A percentile compares a stretch with the other conserved stretches of the same genome.
These are phyloP conservation scores for Nicotiana paniculata DNA, from an alignment of 257 asterid genomes.

Conservation along the genomic window DNA sequence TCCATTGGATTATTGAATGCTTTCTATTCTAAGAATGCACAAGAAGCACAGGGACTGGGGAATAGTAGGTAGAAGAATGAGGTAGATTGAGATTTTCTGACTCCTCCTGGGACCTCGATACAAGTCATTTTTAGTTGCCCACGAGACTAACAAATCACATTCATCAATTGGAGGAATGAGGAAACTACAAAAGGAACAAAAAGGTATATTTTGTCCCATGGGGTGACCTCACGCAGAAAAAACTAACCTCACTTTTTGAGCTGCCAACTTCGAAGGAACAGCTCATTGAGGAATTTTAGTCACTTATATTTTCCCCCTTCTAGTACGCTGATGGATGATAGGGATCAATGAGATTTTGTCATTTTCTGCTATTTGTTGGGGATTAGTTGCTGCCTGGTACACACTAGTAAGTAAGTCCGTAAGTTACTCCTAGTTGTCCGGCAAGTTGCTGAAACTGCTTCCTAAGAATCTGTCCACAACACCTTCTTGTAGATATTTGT, in stretches of 20 bases:
- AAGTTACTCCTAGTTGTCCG: background rate
- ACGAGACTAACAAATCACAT: background rate
- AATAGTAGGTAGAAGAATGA: background rate
- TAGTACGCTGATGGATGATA: background rate
- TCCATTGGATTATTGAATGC: background rate
- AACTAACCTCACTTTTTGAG: background rate
- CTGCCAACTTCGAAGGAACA: background rate
- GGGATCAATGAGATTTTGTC: background rate
- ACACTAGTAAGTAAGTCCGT: background rate
- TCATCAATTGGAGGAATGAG: background rate
- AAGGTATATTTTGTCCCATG: background rate
- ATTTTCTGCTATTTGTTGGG: background rate
- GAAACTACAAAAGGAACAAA: background rate
- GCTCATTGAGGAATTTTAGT: background rate
- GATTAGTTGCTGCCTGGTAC: background rate
- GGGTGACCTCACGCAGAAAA: background rate
- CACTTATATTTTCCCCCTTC: background rate
- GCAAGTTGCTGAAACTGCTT: background rate
- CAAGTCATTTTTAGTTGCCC: background rate
- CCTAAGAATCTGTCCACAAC: background rate
- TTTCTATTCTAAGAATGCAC: background rate
- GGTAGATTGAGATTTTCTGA: background rate
- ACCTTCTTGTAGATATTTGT: slow-evolving; percentile 4
- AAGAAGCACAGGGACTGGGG: background rate
- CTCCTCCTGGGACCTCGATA: background rate